A percentile compares a stretch with the other conserved stretches of the same genome.
Conservation (phyloP, 2,329 filamentous ascomycete species). For the Claviceps citrina region DNA sequence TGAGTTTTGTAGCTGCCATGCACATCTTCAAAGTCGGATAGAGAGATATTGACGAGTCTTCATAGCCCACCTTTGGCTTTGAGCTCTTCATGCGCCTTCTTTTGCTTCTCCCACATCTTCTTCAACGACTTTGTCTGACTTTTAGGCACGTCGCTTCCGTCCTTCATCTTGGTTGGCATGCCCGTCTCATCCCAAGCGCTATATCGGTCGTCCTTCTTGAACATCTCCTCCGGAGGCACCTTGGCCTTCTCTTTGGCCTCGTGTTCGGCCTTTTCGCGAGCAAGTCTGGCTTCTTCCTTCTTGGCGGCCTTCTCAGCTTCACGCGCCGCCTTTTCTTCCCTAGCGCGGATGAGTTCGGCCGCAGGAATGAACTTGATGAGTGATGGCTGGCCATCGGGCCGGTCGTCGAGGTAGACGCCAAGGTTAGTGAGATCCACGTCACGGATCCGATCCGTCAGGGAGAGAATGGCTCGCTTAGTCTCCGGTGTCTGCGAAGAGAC, state of each 20-base stretch:
- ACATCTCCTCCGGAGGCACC: constrained; percentile 39
- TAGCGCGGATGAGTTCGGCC: constrained; percentile 39
- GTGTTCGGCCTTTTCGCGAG: constrained; percentile 32
- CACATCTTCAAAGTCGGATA: background rate
- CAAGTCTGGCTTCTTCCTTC: constrained; percentile 39
- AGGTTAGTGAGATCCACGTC: constrained; percentile 69
- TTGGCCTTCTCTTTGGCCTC: constrained; percentile 45
- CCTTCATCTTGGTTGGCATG: constrained; percentile 59
- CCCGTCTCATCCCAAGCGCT: constrained; percentile 72
- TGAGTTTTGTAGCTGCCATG: no score
- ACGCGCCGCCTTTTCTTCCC: constrained; percentile 43
- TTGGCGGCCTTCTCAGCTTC: constrained; percentile 44
- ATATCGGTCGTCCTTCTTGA: constrained; percentile 43
- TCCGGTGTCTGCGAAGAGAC: constrained; percentile 29
- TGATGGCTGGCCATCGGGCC: constrained; percentile 48
- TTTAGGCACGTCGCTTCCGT: constrained; percentile 70
- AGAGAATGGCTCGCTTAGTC: constrained; percentile 56
- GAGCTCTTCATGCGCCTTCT: constrained; percentile 58
- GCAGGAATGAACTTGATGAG: constrained; percentile 54
- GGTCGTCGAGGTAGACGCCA: constrained; percentile 78
- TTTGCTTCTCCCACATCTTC: constrained; percentile 85
- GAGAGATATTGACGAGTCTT: background rate
- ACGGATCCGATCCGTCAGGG: constrained; percentile 64
- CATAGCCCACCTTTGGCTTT: constrained; percentile 9
- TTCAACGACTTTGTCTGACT: constrained; percentile 63